These are phyloP conservation scores for Fusarium piperis DNA, from an alignment of 2,329 filamentous ascomycete species.

Conservation along the genomic window DNA sequence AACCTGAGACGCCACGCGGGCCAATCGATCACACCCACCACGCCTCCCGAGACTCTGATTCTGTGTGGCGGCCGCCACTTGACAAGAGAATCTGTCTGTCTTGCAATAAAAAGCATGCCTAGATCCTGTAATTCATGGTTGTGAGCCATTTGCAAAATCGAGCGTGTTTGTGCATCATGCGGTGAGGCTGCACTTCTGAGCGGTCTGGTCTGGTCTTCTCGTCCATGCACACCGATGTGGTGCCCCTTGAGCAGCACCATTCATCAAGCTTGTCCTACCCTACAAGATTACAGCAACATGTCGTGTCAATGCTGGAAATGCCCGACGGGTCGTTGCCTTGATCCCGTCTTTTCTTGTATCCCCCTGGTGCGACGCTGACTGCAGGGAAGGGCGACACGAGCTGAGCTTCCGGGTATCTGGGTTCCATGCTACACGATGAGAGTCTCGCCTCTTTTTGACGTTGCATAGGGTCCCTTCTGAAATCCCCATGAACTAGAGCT, in stretches of 20 bases:
- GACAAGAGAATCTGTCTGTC: not conserved
- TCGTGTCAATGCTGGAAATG: conserved; percentile 20
- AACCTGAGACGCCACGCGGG: conserved; percentile 47
- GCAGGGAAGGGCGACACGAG: conserved; percentile 4
- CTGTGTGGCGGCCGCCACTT: conserved; percentile 32
- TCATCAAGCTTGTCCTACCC: conserved; percentile 16
- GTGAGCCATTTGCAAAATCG: not conserved
- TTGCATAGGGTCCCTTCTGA: not conserved
- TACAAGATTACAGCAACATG: not conserved
- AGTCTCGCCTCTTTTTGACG: not conserved
- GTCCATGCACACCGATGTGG: not conserved
- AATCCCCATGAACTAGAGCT: not conserved
- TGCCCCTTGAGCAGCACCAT: conserved; percentile 1
- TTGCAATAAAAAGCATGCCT: conserved; percentile 5
- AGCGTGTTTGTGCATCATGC: conserved; percentile 5
- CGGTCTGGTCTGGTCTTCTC: not conserved
- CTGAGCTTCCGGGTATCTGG: conserved; percentile 3
- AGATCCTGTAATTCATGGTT: not conserved
- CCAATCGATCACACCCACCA: conserved; percentile 43
- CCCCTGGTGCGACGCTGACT: conserved; percentile 28
- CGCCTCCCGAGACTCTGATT: conserved; percentile 25
- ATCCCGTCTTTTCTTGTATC: conserved; percentile 1
- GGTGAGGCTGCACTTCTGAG: conserved; percentile 1
- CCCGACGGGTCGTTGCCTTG: conserved; percentile 12
- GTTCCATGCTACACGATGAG: not conserved